A percentile compares a stretch with the other conserved stretches of the same genome.
Conservation (phyloP, 768 basidiomycete species). For the Mycena polygramma region DNA sequence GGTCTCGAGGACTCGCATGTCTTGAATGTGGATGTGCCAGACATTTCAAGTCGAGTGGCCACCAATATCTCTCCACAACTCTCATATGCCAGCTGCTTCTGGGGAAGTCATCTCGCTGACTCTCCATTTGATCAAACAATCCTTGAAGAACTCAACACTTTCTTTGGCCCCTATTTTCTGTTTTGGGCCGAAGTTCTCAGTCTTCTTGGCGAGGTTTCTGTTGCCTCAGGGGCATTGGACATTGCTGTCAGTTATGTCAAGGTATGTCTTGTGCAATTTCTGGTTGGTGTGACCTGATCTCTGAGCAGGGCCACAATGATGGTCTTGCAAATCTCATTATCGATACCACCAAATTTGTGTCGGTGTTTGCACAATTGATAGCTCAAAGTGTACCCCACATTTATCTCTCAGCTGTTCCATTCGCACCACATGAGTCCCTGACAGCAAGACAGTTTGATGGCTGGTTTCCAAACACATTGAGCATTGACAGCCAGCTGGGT, state of each 20-base stretch:
- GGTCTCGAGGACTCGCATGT: not conserved
- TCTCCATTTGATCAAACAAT: not conserved
- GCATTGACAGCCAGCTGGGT: not conserved
- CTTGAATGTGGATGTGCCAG: not conserved
- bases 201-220: too few relatives aligned
- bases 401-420: not conserved
- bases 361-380: not conserved
- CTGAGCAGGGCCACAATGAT: too few relatives aligned
- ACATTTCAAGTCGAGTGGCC: not conserved
- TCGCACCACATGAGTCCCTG: not conserved
- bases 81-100: constrained; percentile 9
- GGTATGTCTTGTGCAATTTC: not conserved
- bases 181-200: constrained; percentile 22
- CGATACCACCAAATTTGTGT: not conserved
- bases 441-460: not conserved
- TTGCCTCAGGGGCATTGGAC: too few relatives aligned
- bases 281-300: too few relatives aligned
- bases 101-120: not conserved
- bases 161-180: not conserved
- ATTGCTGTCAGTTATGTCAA: not conserved
- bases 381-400: not conserved
- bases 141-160: not conserved
- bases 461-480: not conserved
- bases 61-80: not conserved
- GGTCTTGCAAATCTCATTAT: not conserved